phyloP scores from a whole-genome alignment of 257 asterid species.

The Solanum microdontum region DNA sequence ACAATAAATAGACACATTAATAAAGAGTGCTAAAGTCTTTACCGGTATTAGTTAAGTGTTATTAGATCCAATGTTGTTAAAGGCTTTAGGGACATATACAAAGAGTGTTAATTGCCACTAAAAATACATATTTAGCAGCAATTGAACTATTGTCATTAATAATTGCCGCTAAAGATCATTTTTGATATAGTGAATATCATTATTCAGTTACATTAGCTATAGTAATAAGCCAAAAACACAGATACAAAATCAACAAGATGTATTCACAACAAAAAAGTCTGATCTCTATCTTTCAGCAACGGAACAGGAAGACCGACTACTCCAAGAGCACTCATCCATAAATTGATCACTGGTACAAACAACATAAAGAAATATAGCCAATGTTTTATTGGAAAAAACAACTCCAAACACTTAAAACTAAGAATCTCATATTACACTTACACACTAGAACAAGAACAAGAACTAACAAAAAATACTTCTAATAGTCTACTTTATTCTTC shows the following conservation, averaged over 20 bases:
- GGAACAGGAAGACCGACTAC: background rate
- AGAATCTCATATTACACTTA: background rate
- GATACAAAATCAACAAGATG: background rate
- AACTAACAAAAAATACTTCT: background rate
- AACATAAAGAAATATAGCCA: background rate
- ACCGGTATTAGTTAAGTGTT: no score
- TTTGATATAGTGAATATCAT: background rate
- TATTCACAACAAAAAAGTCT: background rate
- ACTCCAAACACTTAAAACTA: background rate
- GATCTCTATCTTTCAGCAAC: no score
- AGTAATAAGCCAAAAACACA: background rate
- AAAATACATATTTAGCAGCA: no score
- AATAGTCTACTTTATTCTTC: background rate
- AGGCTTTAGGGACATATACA: no score
- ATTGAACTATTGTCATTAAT: no score
- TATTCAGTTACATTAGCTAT: background rate
- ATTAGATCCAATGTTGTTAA: no score
- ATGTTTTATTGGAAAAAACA: background rate
- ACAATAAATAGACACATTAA: no score
- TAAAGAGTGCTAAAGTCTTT: no score
- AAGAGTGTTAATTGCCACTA: no score
- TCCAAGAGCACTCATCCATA: background rate
- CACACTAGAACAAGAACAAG: background rate
- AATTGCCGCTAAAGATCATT: fast-evolving
- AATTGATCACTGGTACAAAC: background rate